phyloP scores from a whole-genome alignment of 176 grass and related monocot species.

The Juncus inflexus region DNA sequence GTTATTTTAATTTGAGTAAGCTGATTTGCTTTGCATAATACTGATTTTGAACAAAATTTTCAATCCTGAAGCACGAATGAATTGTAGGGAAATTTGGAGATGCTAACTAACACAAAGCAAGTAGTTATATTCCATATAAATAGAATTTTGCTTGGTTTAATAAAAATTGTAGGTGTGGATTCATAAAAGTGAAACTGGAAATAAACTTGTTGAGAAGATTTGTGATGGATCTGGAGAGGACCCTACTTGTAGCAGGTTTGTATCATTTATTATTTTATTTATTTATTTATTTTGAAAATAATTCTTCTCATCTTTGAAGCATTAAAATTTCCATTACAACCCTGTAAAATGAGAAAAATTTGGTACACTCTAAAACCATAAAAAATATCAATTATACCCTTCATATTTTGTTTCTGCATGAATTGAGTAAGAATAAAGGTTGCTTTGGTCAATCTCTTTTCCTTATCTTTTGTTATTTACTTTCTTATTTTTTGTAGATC shows the following conservation, averaged over 20 bases:
- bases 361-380: neutral
- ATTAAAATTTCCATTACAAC: neutral
- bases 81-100: no score
- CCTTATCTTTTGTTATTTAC: constrained; percentile 10
- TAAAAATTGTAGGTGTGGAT: constrained; percentile 64
- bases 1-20: no score
- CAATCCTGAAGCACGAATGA: no score
- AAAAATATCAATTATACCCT: neutral
- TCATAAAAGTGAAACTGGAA: constrained; percentile 42
- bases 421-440: neutral
- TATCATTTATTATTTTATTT: constrained; percentile 7
- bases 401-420: neutral
- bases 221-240: constrained; percentile 87
- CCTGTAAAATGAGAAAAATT: neutral
- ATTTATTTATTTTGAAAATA: constrained; percentile 30
- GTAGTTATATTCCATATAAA: no score
- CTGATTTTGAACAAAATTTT: no score
- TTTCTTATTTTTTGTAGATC: constrained; percentile 45
- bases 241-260: constrained; percentile 76
- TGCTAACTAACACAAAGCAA: no score
- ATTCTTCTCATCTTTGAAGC: neutral
- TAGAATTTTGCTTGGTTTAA: neutral
- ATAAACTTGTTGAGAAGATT: constrained; percentile 44
- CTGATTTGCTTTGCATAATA: no score
- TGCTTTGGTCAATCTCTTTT: constrained; percentile 13